phyloP scores from a whole-genome alignment of 371 early-diverging fungal species.

The Phascolomyces articulosus region DNA sequence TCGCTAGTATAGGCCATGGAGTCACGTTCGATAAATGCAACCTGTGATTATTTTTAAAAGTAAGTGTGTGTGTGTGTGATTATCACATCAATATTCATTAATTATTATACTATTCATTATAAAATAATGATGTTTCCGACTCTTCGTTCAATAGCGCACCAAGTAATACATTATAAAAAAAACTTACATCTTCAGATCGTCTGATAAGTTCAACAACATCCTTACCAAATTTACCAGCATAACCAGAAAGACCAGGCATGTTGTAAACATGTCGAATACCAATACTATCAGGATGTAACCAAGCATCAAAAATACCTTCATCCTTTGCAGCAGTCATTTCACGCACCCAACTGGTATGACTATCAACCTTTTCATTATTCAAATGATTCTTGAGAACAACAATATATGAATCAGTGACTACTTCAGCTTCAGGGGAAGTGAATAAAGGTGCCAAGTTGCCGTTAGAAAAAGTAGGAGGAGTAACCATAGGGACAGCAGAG shows the following conservation, averaged over 20 bases:
- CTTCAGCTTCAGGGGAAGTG: constrained; percentile 62
- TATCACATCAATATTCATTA: too few relatives aligned
- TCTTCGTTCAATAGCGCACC: too few relatives aligned
- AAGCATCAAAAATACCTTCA: constrained; percentile 14
- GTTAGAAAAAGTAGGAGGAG: constrained; percentile 30
- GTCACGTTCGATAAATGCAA: constrained; percentile 86
- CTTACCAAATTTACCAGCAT: constrained; percentile 77
- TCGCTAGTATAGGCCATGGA: constrained; percentile 71
- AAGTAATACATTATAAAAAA: too few relatives aligned
- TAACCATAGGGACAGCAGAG: constrained; percentile 36
- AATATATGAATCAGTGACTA: constrained; percentile 82
- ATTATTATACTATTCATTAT: too few relatives aligned
- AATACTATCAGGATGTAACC: constrained; percentile 24
- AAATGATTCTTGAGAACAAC: constrained; percentile 78
- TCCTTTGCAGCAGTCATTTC: constrained; percentile 21
- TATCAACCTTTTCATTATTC: constrained; percentile 17
- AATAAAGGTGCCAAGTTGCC: constrained; percentile 66
- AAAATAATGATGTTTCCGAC: too few relatives aligned
- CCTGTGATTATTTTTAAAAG: constrained; percentile 29
- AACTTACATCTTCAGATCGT: constrained; percentile 47
- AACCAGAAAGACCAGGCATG: constrained; percentile 77
- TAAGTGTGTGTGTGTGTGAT: too few relatives aligned
- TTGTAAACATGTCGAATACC: constrained; percentile 81
- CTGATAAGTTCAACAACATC: constrained; percentile 73
- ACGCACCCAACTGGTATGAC: constrained; percentile 42